Conservation (phyloP, 768 basidiomycete genomes). For the Leccinum sublutescens region DNA sequence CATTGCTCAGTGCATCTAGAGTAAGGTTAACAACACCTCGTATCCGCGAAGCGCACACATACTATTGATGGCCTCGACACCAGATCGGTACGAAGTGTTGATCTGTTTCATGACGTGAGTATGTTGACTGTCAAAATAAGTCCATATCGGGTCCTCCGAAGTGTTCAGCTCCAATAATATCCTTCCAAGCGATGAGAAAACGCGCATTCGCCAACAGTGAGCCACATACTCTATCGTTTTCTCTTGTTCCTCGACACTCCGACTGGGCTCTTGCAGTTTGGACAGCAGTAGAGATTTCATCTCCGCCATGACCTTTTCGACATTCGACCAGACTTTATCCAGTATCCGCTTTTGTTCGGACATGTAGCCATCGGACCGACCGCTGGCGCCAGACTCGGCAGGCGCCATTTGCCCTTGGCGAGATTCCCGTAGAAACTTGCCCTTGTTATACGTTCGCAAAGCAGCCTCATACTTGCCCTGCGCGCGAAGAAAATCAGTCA, state of each 20-base stretch:
- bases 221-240: slow-evolving; percentile 86
- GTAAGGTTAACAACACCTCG: slow-evolving; percentile 1
- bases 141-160: slow-evolving; percentile 91
- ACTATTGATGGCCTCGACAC: slow-evolving; percentile 53
- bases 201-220: background rate
- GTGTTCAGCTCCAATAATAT: slow-evolving; percentile 85
- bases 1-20: slow-evolving; percentile 49
- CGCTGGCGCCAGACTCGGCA: slow-evolving; percentile 60
- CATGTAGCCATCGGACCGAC: slow-evolving; percentile 45
- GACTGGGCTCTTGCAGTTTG: slow-evolving; percentile 77
- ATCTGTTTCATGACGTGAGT: slow-evolving; percentile 79
- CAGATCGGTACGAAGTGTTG: slow-evolving; percentile 56
- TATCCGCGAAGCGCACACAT: slow-evolving; percentile 7
- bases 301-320: slow-evolving; percentile 92
- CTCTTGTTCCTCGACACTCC: slow-evolving; percentile 91
- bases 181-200: slow-evolving; percentile 40
- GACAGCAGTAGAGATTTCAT: slow-evolving; percentile 76
- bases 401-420: slow-evolving; percentile 86
- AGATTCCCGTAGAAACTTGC: slow-evolving; percentile 84
- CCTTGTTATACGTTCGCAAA: slow-evolving; percentile 95
- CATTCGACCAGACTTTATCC: slow-evolving; percentile 93
- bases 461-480: slow-evolving; percentile 94
- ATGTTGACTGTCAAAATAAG: slow-evolving; percentile 93
- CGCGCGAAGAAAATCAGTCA: background rate
- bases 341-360: slow-evolving; percentile 90